phyloP scores from a whole-genome alignment of 495 filamentous ascomycete species.

The Xylaria grammica region DNA sequence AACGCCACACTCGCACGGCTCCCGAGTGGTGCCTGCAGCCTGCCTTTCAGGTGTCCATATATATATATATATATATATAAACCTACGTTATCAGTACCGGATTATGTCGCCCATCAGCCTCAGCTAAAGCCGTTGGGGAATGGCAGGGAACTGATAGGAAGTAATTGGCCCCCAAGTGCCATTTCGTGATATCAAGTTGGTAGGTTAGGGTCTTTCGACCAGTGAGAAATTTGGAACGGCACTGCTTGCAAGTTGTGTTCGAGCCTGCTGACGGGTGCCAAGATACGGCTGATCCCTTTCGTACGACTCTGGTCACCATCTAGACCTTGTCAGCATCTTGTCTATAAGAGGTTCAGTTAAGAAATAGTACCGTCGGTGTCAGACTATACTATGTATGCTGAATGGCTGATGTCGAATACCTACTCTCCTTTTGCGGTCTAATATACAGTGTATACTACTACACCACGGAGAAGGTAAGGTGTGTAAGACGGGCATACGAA shows the following conservation, averaged over 20 bases:
- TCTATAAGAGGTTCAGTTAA: not conserved
- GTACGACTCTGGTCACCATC: constrained; percentile 3
- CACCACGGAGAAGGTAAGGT: not conserved
- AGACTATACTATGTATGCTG: not conserved
- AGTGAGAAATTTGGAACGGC: constrained; percentile 4
- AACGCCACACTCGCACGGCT: not conserved
- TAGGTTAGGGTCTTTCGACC: constrained; percentile 6
- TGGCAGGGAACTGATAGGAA: constrained; percentile 10
- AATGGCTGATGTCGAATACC: not conserved
- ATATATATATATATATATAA: not conserved
- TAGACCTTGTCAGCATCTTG: constrained; percentile 6
- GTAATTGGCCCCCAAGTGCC: constrained; percentile 15
- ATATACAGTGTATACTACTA: not conserved
- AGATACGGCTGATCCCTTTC: constrained; percentile 12
- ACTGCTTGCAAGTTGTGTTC: not conserved
- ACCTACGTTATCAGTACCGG: not conserved
- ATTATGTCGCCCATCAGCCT: constrained; percentile 15
- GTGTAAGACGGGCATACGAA: constrained; percentile 22
- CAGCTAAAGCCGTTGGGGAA: constrained; percentile 16
- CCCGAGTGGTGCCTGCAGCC: not conserved
- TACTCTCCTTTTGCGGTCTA: too few relatives aligned
- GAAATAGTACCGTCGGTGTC: not conserved
- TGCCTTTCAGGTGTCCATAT: not conserved
- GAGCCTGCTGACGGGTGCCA: constrained; percentile 6
- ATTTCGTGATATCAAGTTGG: constrained; percentile 13